Evolutionary conservation across 2,329 filamentous ascomycete genomes (phyloP), one percentile per base, ranked within the genome.

Genomic region (Penicillium sp.): DNA sequence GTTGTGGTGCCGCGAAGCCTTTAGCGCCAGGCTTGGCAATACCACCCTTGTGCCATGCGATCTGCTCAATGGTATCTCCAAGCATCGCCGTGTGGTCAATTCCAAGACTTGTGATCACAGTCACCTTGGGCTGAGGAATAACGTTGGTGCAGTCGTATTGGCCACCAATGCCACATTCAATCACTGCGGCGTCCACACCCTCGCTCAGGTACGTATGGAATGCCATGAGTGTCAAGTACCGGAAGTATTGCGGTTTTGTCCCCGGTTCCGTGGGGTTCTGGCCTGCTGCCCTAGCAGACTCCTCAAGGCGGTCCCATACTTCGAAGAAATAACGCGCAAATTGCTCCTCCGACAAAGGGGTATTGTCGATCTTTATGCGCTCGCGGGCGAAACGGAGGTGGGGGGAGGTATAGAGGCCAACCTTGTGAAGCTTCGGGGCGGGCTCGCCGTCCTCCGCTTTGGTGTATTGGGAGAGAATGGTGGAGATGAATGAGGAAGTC

Each of bases 71-170:
- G 0, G 89, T 91, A 31, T 80, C 77, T 10, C 91, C 91, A 30
- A 96, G 76, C 78, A 95, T 83, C 4, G 80, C 82, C 1, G 86
- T 83, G 68, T 96, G 91, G 61, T 96, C 91, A 52, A 95, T 86
- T 3, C 89, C 90, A 36, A 96, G 69, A 62, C 86, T 89, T 16
- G 89, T 85, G 31, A 96, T 83, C 0, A 86, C 87, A 1, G 83
- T 80, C 1, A 84, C 85, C 6, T 81, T 84, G 1, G 90, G 86
- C 11, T 80, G 77, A 10, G 78, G 75, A 5, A 99, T 71, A 18
- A 97, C 80, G 64, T 97, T 97, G 9, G 93, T 99, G 25, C 87
- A 87, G 64, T 97, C 92, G 63, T 90, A 90, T 71, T 95, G 89
- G 41, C 91, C 93, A 13, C 93, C 93, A 55, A 97, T 95, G 0